These are phyloP conservation scores for Tephrocybe rancida DNA, from an alignment of 768 basidiomycete species.

Conservation along the genomic window DNA sequence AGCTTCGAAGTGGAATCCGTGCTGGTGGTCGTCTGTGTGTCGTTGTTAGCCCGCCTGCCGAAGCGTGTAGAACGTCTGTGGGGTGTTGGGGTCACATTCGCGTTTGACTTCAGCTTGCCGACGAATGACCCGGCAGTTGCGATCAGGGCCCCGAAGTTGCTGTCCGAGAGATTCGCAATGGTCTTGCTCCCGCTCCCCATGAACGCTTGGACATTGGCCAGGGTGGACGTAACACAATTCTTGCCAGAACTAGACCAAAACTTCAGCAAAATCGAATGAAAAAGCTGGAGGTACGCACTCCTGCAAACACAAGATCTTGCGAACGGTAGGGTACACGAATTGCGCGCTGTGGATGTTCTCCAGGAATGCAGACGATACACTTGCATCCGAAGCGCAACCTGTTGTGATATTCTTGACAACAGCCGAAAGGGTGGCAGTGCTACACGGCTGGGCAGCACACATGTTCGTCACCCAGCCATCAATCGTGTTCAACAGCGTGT, in stretches of 20 bases:
- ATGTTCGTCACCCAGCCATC: conserved; percentile 7
- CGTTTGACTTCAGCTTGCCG: conserved; percentile 1
- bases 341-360: conserved; percentile 10
- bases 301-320: conserved; percentile 11
- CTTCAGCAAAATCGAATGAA: too few species aligned
- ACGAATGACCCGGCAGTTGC: conserved; percentile 7
- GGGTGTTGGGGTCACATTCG: neutral
- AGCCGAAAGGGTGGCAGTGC: conserved; percentile 8
- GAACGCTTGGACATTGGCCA: conserved; percentile 4
- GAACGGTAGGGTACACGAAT: conserved; percentile 10
- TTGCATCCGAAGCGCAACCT: conserved; percentile 10
- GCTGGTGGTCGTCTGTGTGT: neutral
- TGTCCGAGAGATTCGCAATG: conserved; percentile 6
- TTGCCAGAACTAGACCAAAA: conserved; percentile 1
- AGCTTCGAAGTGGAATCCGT: neutral
- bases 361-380: conserved; percentile 11
- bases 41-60: neutral
- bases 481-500: neutral
- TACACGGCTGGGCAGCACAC: conserved; percentile 10
- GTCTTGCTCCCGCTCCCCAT: neutral
- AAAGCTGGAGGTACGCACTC: neutral
- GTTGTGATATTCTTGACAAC: conserved; percentile 10
- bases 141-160: conserved; percentile 11
- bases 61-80: neutral
- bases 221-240: conserved; percentile 9